Base-by-base conservation (phyloP, 352 stramenopile genomes). In the Thalassiosira exigua region DNA sequence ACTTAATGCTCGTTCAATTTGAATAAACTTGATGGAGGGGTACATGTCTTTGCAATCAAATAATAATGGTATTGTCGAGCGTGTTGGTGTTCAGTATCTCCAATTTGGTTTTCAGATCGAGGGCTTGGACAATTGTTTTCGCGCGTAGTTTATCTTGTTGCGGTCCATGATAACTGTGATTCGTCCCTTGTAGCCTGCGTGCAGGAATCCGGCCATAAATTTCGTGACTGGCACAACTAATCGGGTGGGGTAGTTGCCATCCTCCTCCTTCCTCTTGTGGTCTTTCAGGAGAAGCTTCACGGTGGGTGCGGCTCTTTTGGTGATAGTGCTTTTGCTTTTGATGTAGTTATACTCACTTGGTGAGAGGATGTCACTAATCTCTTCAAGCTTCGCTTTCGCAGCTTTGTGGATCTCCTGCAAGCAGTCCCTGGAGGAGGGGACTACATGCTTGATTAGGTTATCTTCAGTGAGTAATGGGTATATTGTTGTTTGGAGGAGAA, bases 301-400 rank as follows among this genome's bases (percentile, higher is more conserved):
- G 21, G 60, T 69, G n/a, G 60, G 60, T 14, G 59, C 19, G 3
- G n/a, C 14, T n/a, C n/a, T 33, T 29, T 59, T 69, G 21, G 3
- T 50, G 17, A 69, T 42, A 29, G 41, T 69, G 21, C 26, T 50
- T n/a, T n/a, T n/a, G n/a, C n/a, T n/a, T 60, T 69, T 69, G 24
- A 69, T 60, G 60, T 60, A 69, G 60, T 69, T 69, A 26, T 39
- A 30, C 46, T 69, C 21, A 58, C 44, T 60, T 44, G 39, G 17
- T 19, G 41, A 60, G 1, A 69, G 42, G 39, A 60, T 33, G 3
- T 60, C 7, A 14, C 36, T 27, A 9, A 39, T 42, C 12, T 26
- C 0, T 59, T 60, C 3, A 50, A 60, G n/a, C 21, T 39, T 26
- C 0, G 2, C 2, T 2, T 12, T 50, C 22, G 56, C 30, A 36